Percentiles rank a stretch among this genome's conserved stretches.
These are phyloP conservation scores for Penicillium samsonianum DNA, from an alignment of 495 filamentous ascomycete species.

Conservation along the genomic window DNA sequence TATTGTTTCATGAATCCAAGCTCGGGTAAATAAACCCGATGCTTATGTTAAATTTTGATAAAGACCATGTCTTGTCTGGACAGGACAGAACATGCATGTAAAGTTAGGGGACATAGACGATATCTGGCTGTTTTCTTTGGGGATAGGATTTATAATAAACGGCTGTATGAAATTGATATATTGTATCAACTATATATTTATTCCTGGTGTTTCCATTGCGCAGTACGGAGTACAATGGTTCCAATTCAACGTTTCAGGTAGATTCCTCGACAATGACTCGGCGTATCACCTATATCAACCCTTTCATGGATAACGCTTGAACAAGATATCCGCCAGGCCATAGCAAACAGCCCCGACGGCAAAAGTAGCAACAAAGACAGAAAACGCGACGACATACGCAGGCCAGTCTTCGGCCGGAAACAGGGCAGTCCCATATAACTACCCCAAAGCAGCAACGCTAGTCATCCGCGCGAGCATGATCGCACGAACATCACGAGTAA, in stretches of 20 bases:
- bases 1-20: constrained; percentile 20
- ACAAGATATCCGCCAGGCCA: constrained; percentile 5
- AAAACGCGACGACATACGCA: constrained; percentile 11
- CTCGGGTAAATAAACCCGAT: constrained; percentile 5
- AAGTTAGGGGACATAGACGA: constrained; percentile 15
- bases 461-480: constrained; percentile 12
- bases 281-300: neutral
- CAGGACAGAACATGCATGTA: constrained; percentile 18
- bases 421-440: constrained; percentile 14
- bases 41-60: constrained; percentile 19
- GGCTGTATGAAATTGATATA: constrained; percentile 11
- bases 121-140: constrained; percentile 1
- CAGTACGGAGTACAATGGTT: neutral
- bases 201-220: neutral
- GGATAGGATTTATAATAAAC: constrained; percentile 13
- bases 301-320: constrained; percentile 13
- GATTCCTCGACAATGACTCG: neutral
- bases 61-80: constrained; percentile 17
- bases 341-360: neutral
- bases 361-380: constrained; percentile 12
- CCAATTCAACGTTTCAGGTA: neutral
- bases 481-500: constrained; percentile 7
- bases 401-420: constrained; percentile 14
- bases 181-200: neutral
- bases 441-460: constrained; percentile 8